phyloP scores from a whole-genome alignment of 176 grass and related monocot genomes.

The Pharus latifolius region DNA sequence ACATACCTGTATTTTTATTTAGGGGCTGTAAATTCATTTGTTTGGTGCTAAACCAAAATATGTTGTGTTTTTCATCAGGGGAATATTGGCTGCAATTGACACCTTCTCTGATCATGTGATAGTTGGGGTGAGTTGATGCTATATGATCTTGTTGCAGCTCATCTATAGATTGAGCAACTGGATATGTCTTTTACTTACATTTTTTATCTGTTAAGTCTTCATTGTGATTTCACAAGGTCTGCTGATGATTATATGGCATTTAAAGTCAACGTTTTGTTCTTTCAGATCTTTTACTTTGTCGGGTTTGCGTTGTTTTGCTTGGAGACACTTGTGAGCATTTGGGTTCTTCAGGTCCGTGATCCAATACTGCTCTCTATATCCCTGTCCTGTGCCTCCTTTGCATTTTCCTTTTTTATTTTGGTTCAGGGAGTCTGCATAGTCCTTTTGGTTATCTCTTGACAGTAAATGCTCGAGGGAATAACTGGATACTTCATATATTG shows the following conservation, averaged over 20 bases:
- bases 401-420: neutral
- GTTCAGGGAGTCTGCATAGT: neutral
- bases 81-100: constrained; percentile 85
- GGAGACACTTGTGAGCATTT: constrained; percentile 79
- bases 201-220: neutral
- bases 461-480: neutral
- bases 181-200: neutral
- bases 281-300: constrained; percentile 80
- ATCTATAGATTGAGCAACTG: neutral
- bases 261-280: constrained; percentile 2
- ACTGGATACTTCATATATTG: neutral
- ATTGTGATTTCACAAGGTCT: neutral
- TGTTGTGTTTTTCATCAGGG: constrained; percentile 35
- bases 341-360: constrained; percentile 80
- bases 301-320: constrained; percentile 87
- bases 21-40: neutral
- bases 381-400: neutral
- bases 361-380: neutral
- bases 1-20: too few species aligned
- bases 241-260: neutral
- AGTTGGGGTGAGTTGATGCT: constrained; percentile 57
- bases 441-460: neutral
- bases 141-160: neutral
- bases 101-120: constrained; percentile 65
- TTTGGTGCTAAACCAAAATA: constrained; percentile 8